phyloP scores from a whole-genome alignment of 257 asterid genomes.

The Paraleonurus japonicus region DNA sequence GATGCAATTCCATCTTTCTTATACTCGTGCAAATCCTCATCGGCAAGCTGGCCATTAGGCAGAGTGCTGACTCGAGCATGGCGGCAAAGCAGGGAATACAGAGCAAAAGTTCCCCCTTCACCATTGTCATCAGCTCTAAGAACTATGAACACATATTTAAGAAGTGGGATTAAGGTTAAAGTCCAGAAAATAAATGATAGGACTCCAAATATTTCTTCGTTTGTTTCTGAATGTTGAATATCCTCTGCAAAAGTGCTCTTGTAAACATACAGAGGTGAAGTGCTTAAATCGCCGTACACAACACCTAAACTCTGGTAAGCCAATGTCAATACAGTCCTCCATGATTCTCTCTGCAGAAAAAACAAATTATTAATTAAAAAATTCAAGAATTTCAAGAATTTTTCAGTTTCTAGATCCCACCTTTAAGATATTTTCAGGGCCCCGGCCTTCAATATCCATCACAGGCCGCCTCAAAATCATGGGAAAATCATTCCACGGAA shows the following conservation, averaged over 20 bases:
- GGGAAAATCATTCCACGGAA: slow-evolving; percentile 35
- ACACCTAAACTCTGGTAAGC: slow-evolving; percentile 97
- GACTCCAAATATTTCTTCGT: slow-evolving; percentile 91
- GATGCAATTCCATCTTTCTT: slow-evolving; percentile 55
- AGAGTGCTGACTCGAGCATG: slow-evolving; percentile 76
- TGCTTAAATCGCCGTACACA: slow-evolving; percentile 94
- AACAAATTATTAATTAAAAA: too few relatives aligned
- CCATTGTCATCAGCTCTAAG: slow-evolving; percentile 95
- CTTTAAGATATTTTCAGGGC: slow-evolving; percentile 50
- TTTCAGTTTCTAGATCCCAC: slow-evolving; percentile 40
- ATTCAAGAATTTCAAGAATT: background rate
- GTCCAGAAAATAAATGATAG: slow-evolving; percentile 92
- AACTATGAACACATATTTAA: slow-evolving; percentile 82
- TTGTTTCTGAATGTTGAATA: slow-evolving; percentile 79
- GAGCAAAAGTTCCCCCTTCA: slow-evolving; percentile 96
- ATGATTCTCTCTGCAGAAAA: slow-evolving; percentile 67
- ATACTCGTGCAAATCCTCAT: slow-evolving; percentile 80
- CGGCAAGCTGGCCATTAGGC: slow-evolving; percentile 95
- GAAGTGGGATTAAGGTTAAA: slow-evolving; percentile 77
- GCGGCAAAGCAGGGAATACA: slow-evolving; percentile 83
- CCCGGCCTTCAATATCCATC: slow-evolving; percentile 84
- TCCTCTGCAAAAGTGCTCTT: slow-evolving; percentile 98
- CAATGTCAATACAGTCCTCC: slow-evolving; percentile 77
- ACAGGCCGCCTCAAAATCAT: slow-evolving; percentile 48
- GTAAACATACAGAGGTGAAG: slow-evolving; percentile 94